A percentile compares a stretch with the other conserved stretches of the same genome.
These are phyloP conservation scores for Nitzschia sp. DNA, from an alignment of 108 stramenopile genomes.

Conservation along the genomic window DNA sequence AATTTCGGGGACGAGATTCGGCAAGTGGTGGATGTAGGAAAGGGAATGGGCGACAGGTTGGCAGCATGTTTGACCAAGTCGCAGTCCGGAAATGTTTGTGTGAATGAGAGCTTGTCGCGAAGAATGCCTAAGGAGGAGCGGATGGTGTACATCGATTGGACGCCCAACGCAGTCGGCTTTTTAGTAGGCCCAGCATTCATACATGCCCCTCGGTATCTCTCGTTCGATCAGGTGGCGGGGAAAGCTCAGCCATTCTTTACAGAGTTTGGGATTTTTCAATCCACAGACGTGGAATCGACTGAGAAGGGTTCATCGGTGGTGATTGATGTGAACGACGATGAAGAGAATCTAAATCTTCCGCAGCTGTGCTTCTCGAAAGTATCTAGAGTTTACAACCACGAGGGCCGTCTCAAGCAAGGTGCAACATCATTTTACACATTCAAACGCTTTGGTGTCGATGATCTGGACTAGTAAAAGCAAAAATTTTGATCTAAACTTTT, in stretches of 20 bases:
- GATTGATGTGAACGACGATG: not conserved
- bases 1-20: constrained; percentile 63
- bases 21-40: constrained; percentile 44
- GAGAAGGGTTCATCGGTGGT: not conserved
- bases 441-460: constrained; percentile 39
- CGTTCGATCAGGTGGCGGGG: constrained; percentile 23
- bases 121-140: constrained; percentile 45
- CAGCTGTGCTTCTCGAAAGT: constrained; percentile 42
- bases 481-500: not conserved
- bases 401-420: constrained; percentile 49
- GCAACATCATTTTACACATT: constrained; percentile 50
- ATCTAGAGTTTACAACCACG: constrained; percentile 45
- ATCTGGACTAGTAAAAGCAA: constrained; percentile 1
- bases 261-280: constrained; percentile 44
- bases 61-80: constrained; percentile 16
- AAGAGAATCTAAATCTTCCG: constrained; percentile 16
- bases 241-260: constrained; percentile 44
- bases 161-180: constrained; percentile 33
- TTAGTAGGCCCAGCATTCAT: constrained; percentile 29
- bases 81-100: constrained; percentile 35
- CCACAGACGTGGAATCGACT: not conserved
- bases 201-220: constrained; percentile 46
- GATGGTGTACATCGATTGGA: constrained; percentile 61
- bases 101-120: constrained; percentile 45
- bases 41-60: constrained; percentile 31